Evolutionary conservation across 2,329 filamentous ascomycete species (phyloP), one percentile per base, ranked within the genome.

Genomic region (Blastomyces percursus): DNA sequence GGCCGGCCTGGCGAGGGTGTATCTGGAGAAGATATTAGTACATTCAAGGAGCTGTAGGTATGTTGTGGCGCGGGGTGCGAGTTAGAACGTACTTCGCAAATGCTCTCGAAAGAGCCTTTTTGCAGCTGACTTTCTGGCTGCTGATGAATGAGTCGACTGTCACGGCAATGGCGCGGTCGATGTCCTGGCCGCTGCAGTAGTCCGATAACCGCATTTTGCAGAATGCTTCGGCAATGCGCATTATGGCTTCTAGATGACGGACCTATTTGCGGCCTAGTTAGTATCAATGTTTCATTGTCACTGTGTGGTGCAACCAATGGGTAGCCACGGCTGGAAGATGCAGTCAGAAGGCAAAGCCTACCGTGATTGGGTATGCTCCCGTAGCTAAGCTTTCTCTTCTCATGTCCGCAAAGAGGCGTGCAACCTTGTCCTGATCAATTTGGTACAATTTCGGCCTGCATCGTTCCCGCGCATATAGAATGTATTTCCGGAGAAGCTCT

Each of bases 161-260:
- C 7, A 99, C 94, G 16, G 92, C 91, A 71, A 99, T 99, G 63
- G 94, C 94, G 52, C 94, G 90, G 76, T 99, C 94, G 69, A 99
- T 96, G 72, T 99, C 94, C 64, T 89, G 84, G 1, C 89, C 79
- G 6, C 88, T 88, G 76, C 93, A 96, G 79, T 96, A 97, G 68
- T 99, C 94, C 0, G 90, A 94, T n/a, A 99, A 81, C 16, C 94
- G 88, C 94, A 99, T 99, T 72, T 96, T 93, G 76, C 90, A 95
- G 78, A 99, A 99, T 0, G 92, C 80, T 75, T 99, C 94, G 63
- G 87, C 87, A 71, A 96, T 96, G 72, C 94, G 90, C 79, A 99
- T 95, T 71, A 97, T 96, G 66, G 93, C 93, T 82, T 99, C 94
- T 42, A 99, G 81, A 79, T 99, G 94, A 80, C 94, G 92, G 67